A percentile compares a stretch with the other conserved stretches of the same genome.
phyloP scores from a whole-genome alignment of 2,329 filamentous ascomycete species.

The Pochonia chlamydosporia region DNA sequence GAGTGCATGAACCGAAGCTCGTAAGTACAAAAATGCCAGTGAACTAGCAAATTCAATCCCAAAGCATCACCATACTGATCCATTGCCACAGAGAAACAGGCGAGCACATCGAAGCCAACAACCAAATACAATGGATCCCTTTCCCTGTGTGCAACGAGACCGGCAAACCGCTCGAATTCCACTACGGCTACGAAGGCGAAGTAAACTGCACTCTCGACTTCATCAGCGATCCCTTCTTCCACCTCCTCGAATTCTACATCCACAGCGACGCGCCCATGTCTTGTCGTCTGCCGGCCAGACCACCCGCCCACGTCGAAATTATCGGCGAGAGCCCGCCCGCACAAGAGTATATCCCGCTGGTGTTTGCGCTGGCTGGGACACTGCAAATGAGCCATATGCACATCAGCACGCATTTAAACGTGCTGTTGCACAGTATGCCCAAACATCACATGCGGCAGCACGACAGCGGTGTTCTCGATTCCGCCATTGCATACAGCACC shows the following conservation, averaged over 20 bases:
- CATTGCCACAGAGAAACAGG: conserved; percentile 65
- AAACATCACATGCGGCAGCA: conserved; percentile 57
- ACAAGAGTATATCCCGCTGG: conserved; percentile 71
- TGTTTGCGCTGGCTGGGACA: conserved; percentile 84
- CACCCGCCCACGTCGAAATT: conserved; percentile 49
- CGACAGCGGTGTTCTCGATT: conserved; percentile 76
- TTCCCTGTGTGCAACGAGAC: conserved; percentile 92
- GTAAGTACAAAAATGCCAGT: conserved; percentile 38
- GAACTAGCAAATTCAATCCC: neutral
- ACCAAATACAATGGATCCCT: conserved; percentile 86
- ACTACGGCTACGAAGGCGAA: conserved; percentile 77
- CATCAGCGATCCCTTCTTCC: conserved; percentile 75
- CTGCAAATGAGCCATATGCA: conserved; percentile 87
- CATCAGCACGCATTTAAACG: conserved; percentile 82
- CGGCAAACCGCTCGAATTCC: conserved; percentile 70
- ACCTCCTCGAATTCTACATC: conserved; percentile 93
- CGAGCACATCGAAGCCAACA: conserved; percentile 79
- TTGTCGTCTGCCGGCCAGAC: conserved; percentile 81
- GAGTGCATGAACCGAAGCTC: conserved; percentile 70
- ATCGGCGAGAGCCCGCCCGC: conserved; percentile 44
- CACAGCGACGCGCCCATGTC: conserved; percentile 91
- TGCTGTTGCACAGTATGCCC: conserved; percentile 68
- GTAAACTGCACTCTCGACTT: conserved; percentile 78
- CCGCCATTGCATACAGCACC: conserved; percentile 80
- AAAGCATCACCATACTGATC: neutral